These are phyloP conservation scores for Phytophthora pinifolia DNA, from an alignment of 352 stramenopile species.

Conservation along the genomic window DNA sequence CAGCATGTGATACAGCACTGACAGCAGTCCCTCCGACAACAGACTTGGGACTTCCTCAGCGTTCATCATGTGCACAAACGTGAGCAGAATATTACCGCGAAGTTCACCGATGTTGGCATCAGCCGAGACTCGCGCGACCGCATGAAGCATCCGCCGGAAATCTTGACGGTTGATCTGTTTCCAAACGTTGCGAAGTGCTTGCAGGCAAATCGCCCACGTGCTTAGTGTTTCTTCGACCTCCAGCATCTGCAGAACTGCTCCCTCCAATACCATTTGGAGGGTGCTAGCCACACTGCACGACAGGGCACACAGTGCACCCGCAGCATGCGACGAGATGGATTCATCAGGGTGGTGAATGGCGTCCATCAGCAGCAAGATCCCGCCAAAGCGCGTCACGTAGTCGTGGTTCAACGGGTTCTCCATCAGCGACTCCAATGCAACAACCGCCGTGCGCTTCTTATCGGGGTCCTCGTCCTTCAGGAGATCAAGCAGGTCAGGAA, in stretches of 20 bases:
- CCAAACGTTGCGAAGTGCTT: constrained; percentile 87
- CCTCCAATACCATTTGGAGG: constrained; percentile 87
- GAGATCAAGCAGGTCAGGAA: constrained; percentile 67
- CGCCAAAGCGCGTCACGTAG: constrained; percentile 75
- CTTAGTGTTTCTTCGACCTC: constrained; percentile 77
- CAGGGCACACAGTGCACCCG: constrained; percentile 75
- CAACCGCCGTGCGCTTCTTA: constrained; percentile 68
- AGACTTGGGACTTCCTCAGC: constrained; percentile 64
- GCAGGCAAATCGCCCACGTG: constrained; percentile 80
- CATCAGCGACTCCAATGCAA: constrained; percentile 83
- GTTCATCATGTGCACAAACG: constrained; percentile 91
- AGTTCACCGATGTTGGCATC: constrained; percentile 82
- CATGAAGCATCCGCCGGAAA: constrained; percentile 85
- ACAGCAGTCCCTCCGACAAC: constrained; percentile 74
- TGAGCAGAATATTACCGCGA: constrained; percentile 84
- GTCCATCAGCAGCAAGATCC: constrained; percentile 68
- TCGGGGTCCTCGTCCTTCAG: constrained; percentile 53
- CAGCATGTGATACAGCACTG: constrained; percentile 82
- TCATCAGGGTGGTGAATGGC: constrained; percentile 72
- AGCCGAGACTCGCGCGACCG: constrained; percentile 75
- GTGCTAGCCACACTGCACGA: constrained; percentile 76
- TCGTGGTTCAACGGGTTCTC: constrained; percentile 86
- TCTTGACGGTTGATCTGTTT: constrained; percentile 86
- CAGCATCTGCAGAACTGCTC: constrained; percentile 87
- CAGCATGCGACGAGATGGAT: constrained; percentile 67